Percentiles rank a stretch among this genome's conserved stretches.
Conservation (phyloP, 2,329 filamentous ascomycete genomes). For the Pseudocercospora vitis region DNA sequence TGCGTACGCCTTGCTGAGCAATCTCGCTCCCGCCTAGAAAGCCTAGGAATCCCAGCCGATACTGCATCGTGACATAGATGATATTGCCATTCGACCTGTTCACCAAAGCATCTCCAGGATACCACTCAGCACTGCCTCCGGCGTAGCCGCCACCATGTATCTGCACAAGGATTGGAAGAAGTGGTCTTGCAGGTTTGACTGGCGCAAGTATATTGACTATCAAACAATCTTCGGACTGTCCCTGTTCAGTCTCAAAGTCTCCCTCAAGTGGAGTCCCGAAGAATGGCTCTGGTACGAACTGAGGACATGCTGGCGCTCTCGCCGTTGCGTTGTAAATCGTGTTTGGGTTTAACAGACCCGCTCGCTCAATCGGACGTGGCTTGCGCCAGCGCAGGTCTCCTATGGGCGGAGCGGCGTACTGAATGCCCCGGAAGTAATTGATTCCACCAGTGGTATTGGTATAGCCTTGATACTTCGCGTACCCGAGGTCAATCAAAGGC, state of each 20-base stretch:
- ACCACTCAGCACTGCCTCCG: constrained; percentile 28
- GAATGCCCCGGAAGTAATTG: constrained; percentile 27
- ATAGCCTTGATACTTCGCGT: constrained; percentile 25
- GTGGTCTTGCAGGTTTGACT: constrained; percentile 31
- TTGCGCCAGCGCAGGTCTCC: constrained; percentile 37
- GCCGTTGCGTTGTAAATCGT: constrained; percentile 32
- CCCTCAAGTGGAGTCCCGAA: constrained; percentile 9
- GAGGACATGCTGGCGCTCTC: constrained; percentile 33
- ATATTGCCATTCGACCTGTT: constrained; percentile 37
- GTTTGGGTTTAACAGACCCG: constrained; percentile 25
- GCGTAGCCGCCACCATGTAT: constrained; percentile 43
- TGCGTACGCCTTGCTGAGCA: constrained; percentile 24
- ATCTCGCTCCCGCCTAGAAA: constrained; percentile 29
- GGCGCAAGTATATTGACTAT: constrained; percentile 45
- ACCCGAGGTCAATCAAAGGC: constrained; percentile 26
- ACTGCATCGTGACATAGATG: constrained; percentile 37
- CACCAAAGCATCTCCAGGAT: constrained; percentile 34
- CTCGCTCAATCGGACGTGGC: constrained; percentile 32
- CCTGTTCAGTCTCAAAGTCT: constrained; percentile 11
- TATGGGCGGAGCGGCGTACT: constrained; percentile 35
- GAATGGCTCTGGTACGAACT: constrained; percentile 23
- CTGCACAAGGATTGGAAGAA: constrained; percentile 37
- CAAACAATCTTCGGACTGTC: constrained; percentile 41
- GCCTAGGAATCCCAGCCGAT: constrained; percentile 35
- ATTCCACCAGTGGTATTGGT: constrained; percentile 23